These are phyloP conservation scores for Comarum palustre DNA, from an alignment of 306 rosid genomes.

Conservation along the genomic window DNA sequence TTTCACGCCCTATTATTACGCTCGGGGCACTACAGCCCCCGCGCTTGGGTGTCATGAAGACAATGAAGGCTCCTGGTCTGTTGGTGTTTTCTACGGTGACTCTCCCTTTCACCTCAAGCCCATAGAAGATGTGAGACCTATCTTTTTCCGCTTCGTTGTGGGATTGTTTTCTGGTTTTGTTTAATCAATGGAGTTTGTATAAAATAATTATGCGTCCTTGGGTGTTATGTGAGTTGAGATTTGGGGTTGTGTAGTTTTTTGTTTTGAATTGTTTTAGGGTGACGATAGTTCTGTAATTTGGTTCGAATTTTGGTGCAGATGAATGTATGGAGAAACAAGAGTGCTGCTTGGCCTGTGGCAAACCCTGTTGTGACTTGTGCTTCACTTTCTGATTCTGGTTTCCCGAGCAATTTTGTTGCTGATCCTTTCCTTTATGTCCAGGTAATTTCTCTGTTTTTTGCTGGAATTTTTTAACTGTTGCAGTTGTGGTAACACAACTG, in stretches of 20 bases:
- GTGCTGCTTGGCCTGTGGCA: conserved; percentile 95
- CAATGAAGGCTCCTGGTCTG: conserved; percentile 98
- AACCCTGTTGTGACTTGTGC: conserved; percentile 94
- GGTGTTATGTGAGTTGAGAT: not conserved
- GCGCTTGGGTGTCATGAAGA: conserved; percentile 70
- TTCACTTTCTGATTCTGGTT: conserved; percentile 85
- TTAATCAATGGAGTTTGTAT: conserved; percentile 1
- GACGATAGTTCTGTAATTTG: conserved; percentile 12
- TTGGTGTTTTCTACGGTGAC: conserved; percentile 86
- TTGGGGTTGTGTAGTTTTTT: not conserved
- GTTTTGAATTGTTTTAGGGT: conserved; percentile 11
- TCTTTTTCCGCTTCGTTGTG: no score
- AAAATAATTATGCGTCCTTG: not conserved
- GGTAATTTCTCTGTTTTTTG: conserved; percentile 40
- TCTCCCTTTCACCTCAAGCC: conserved; percentile 85
- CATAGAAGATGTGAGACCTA: conserved; percentile 60
- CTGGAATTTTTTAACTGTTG: not conserved
- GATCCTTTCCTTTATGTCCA: conserved; percentile 88
- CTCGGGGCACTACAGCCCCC: conserved; percentile 23
- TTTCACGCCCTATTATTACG: conserved; percentile 50
- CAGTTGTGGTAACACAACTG: not conserved
- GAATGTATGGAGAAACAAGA: conserved; percentile 62
- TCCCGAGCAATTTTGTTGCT: conserved; percentile 93
- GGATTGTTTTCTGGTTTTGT: not conserved
- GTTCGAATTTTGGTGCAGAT: conserved; percentile 43